A percentile compares a stretch with the other conserved stretches of the same genome.
These are phyloP conservation scores for Solanum habrochaites DNA, from an alignment of 257 asterid species.

Conservation along the genomic window DNA sequence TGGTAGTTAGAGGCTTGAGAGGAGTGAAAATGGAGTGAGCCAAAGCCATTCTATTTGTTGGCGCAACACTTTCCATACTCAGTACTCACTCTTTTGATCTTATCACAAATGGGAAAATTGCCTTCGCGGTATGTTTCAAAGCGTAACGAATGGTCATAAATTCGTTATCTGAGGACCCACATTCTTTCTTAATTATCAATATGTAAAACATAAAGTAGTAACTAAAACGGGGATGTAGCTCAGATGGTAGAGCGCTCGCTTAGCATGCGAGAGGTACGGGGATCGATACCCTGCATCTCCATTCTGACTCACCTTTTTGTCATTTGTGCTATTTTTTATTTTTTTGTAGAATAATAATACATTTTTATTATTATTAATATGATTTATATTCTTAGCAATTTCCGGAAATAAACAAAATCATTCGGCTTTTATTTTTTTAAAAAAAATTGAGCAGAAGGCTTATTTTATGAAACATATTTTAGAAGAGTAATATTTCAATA, in stretches of 20 bases:
- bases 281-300: constrained; percentile 41
- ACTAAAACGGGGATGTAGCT: constrained; percentile 32
- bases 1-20: neutral
- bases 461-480: neutral
- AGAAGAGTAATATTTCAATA: neutral
- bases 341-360: neutral
- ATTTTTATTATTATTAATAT: too few species aligned
- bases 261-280: constrained; percentile 36
- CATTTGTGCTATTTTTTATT: too few species aligned
- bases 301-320: neutral
- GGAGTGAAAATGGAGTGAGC: neutral
- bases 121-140: constrained; percentile 3
- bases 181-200: neutral
- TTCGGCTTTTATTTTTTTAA: neutral
- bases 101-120: neutral
- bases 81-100: neutral
- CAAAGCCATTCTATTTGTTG: neutral
- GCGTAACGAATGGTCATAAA: neutral
- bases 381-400: too few species aligned
- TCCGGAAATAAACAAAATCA: neutral
- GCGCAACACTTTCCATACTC: neutral
- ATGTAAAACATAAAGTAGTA: accelerated
- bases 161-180: neutral
- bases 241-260: constrained; percentile 50
- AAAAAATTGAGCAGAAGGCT: too few species aligned